Base-by-base conservation (phyloP, 352 stramenopile genomes). In the Globisporangium polare region DNA sequence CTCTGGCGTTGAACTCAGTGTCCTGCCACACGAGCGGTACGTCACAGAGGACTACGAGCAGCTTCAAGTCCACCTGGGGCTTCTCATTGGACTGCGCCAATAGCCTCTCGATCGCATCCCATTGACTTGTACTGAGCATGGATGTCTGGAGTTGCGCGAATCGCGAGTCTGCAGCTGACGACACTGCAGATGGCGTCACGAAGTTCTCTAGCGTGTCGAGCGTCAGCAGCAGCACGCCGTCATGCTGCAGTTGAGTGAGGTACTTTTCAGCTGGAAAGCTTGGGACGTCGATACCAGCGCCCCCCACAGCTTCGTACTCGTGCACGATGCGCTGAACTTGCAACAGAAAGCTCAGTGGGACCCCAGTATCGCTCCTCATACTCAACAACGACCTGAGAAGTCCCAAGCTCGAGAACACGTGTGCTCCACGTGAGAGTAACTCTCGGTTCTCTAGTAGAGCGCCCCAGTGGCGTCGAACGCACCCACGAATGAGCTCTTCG, bases 41-140 rank as follows among this genome's bases (percentile, higher is more conserved):
- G 33, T 90, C 80, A n/a, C 80, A 86, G 12, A 89, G 61, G 49
- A 92, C 64, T 0, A 87, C 49, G 22, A 83, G 41, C 18, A 67
- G 72, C 49, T 63, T 33, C 27, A 63, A 8, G 8, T 54, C 18
- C 26, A 18, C 15, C 41, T 20, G 41, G 22, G 37, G 7, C 6
- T 10, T 17, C 10, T 37, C 49, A 13, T 24, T 41, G 9, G 18
- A 24, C n/a, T n/a, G n/a, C 13, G 18, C 27, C 17, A 46, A 22
- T 17, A 46, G 24, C 47, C 67, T 63, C 20, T 77, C 62, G n/a
- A 83, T 56, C 1, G 65, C 58, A 24, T 57, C n/a, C 75, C 75
- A 82, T 55, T 85, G 75, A 0, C 24, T 43, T 22, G 41, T 9
- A 8, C 59, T 73, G 31, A 85, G 46, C 6, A 85, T 22, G 12